A percentile compares a stretch with the other conserved stretches of the same genome.
These are phyloP conservation scores for Ophiostoma tasmaniense DNA, from an alignment of 2,329 filamentous ascomycete genomes.

Conservation along the genomic window DNA sequence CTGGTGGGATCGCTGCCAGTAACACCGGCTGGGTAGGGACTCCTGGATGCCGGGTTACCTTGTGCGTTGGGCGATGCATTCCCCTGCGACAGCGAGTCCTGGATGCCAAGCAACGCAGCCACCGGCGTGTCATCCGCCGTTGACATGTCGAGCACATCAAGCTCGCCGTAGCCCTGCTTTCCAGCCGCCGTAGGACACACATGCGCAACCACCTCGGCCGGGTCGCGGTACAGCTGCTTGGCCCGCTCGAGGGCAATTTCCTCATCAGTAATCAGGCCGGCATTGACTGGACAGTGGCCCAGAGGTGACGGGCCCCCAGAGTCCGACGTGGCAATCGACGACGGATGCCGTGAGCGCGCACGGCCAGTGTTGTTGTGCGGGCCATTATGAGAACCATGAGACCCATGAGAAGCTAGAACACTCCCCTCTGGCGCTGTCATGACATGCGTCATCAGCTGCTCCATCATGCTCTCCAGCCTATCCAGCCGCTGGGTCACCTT, in stretches of 20 bases:
- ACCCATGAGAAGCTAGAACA: too few species aligned
- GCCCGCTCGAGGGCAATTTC: neutral
- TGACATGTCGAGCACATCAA: constrained; percentile 26
- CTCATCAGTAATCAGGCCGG: neutral
- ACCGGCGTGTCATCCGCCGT: constrained; percentile 26
- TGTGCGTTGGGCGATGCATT: neutral
- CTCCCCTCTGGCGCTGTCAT: constrained; percentile 13
- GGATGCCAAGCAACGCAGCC: constrained; percentile 25
- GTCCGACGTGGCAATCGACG: constrained; percentile 20
- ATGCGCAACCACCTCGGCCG: constrained; percentile 10
- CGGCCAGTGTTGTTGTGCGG: neutral
- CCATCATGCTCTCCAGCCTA: constrained; percentile 40
- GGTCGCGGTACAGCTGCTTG: constrained; percentile 7
- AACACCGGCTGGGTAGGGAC: neutral
- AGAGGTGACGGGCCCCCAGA: constrained; percentile 10
- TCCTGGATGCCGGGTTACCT: neutral
- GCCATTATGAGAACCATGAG: too few species aligned
- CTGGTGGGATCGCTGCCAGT: neutral
- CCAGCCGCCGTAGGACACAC: constrained; percentile 14
- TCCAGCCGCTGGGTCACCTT: constrained; percentile 36
- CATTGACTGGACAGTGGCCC: neutral
- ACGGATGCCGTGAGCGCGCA: constrained; percentile 5
- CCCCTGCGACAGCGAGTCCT: constrained; percentile 16
- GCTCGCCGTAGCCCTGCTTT: constrained; percentile 19
- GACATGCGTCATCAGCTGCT: constrained; percentile 35